phyloP scores from a whole-genome alignment of 2,329 filamentous ascomycete genomes.

The Phaeoacremonium minimum region DNA sequence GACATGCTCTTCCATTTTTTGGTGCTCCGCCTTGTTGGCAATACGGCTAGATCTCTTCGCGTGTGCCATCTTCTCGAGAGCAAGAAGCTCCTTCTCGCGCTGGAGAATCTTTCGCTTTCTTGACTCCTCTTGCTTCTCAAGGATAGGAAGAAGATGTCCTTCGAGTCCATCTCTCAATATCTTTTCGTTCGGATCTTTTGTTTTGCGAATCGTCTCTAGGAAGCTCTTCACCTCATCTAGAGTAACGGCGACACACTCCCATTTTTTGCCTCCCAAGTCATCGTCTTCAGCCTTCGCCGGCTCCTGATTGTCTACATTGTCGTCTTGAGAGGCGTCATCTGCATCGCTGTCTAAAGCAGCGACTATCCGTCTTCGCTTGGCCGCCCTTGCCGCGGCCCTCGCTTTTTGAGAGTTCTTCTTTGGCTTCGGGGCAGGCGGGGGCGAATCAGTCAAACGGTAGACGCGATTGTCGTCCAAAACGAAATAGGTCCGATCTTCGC shows the following conservation, averaged over 20 bases:
- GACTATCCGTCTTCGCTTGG: slow-evolving; percentile 65
- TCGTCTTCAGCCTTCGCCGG: slow-evolving; percentile 44
- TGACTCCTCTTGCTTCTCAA: slow-evolving; percentile 74
- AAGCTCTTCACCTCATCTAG: slow-evolving; percentile 73
- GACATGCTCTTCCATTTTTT: slow-evolving; percentile 67
- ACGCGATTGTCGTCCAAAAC: slow-evolving; percentile 91
- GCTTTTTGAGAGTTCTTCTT: slow-evolving; percentile 62
- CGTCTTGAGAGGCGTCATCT: slow-evolving; percentile 31
- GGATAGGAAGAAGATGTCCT: slow-evolving; percentile 75
- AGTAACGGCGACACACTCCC: slow-evolving; percentile 87
- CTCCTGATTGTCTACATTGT: slow-evolving; percentile 15
- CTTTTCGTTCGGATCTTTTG: slow-evolving; percentile 81
- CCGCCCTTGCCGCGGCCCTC: slow-evolving; percentile 59
- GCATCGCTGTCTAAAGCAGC: slow-evolving; percentile 28
- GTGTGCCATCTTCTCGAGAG: slow-evolving; percentile 81
- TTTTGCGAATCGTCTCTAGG: slow-evolving; percentile 66
- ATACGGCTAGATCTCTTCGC: slow-evolving; percentile 92
- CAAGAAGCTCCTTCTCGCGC: slow-evolving; percentile 74
- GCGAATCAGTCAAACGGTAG: slow-evolving; percentile 80
- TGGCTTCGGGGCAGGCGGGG: slow-evolving; percentile 55
- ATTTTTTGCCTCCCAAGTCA: slow-evolving; percentile 71
- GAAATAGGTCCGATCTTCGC: slow-evolving; percentile 80
- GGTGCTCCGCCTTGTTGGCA: slow-evolving; percentile 74
- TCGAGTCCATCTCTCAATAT: slow-evolving; percentile 66
- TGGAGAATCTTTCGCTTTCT: slow-evolving; percentile 66